Evolutionary conservation across 208 protist genomes (phyloP).

Genomic region (Wallacemonas collosoma): DNA sequence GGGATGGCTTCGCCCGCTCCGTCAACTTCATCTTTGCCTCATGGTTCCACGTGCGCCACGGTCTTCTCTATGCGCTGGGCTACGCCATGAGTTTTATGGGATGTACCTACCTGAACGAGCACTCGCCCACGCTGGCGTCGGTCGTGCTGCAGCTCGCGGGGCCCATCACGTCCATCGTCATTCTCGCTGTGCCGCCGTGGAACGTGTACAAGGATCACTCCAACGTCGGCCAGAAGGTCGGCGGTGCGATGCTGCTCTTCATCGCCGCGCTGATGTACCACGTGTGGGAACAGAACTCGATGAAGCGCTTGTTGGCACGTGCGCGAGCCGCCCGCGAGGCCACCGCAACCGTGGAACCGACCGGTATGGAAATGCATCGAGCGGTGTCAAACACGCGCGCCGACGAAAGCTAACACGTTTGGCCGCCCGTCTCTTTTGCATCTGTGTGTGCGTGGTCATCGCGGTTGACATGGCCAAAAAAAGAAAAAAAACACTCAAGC

Average conservation of each 20-base stretch:
- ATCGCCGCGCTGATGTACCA: conserved; percentile 69
- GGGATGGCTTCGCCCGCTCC: conserved; percentile 48
- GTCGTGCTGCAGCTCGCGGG: conserved; percentile 80
- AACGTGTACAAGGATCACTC: conserved; percentile 71
- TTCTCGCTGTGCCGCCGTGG: conserved; percentile 78
- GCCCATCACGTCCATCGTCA: conserved; percentile 70
- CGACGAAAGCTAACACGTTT: no score
- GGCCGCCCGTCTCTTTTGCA: no score
- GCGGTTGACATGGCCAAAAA: not conserved
- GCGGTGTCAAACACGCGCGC: no score
- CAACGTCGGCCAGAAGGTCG: conserved; percentile 67
- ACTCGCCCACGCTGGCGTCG: conserved; percentile 80
- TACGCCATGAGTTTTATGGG: conserved; percentile 83
- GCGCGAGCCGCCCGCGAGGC: conserved; percentile 22
- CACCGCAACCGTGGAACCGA: not conserved
- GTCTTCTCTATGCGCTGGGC: conserved; percentile 67
- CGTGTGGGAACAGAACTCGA: conserved; percentile 73
- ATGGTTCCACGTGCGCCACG: conserved; percentile 68
- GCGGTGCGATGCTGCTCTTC: conserved; percentile 69
- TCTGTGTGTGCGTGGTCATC: no score
- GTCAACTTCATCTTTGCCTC: conserved; percentile 66
- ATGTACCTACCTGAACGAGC: conserved; percentile 82
- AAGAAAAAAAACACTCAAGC: conserved; percentile 1
- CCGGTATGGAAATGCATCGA: not conserved
- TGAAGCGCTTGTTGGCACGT: conserved; percentile 30